A percentile compares a stretch with the other conserved stretches of the same genome.
These are phyloP conservation scores for Ceratopteris richardii DNA, from an alignment of 75 land plant species.

Conservation along the genomic window DNA sequence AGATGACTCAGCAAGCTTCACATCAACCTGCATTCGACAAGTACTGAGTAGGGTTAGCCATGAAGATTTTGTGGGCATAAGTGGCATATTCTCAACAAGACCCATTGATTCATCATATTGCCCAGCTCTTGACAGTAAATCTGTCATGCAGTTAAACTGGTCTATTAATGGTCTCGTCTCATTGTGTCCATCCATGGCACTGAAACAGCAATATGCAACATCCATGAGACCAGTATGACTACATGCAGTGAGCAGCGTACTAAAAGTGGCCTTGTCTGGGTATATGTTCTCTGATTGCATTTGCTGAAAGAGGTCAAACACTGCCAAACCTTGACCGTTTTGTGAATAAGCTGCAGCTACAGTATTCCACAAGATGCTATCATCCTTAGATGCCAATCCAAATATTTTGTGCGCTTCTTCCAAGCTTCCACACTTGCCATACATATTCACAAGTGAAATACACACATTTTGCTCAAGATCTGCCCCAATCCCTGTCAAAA, in stretches of 20 bases:
- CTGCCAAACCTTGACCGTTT: slow-evolving; percentile 22
- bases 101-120: slow-evolving; percentile 26
- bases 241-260: background rate
- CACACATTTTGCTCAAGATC: background rate
- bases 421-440: slow-evolving; percentile 3
- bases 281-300: slow-evolving; percentile 9
- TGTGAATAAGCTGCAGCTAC: slow-evolving; percentile 6
- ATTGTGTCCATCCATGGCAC: slow-evolving; percentile 24
- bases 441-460: slow-evolving; percentile 7
- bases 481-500: background rate
- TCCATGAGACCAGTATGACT: slow-evolving; percentile 17
- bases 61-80: slow-evolving; percentile 20
- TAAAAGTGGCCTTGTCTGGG: background rate
- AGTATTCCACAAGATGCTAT: background rate
- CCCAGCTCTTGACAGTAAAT: slow-evolving; percentile 38
- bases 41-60: slow-evolving; percentile 45
- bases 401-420: background rate
- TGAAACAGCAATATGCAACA: slow-evolving; percentile 8
- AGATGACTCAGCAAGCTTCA: slow-evolving; percentile 35
- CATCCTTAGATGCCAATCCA: background rate
- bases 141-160: slow-evolving; percentile 56
- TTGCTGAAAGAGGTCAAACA: slow-evolving; percentile 18
- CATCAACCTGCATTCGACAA: slow-evolving; percentile 35
- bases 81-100: slow-evolving; percentile 36
- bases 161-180: slow-evolving; percentile 32